Evolutionary conservation across 1,284 basidiomycete genomes (phyloP).

Genomic region (Coniferiporia weirii): DNA sequence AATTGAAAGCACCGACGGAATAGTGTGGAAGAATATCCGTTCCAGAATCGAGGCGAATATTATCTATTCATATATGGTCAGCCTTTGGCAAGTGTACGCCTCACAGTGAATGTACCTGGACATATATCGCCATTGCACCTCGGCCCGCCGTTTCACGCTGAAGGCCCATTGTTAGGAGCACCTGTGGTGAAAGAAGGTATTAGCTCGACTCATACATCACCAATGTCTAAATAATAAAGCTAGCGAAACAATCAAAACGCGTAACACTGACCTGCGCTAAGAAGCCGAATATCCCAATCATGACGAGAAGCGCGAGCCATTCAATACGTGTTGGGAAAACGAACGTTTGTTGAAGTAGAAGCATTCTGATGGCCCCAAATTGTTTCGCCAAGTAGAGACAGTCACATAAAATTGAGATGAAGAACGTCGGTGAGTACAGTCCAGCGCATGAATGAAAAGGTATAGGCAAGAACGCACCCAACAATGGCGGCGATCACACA

Average conservation of each 20-base stretch:
- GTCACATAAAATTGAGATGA: background rate
- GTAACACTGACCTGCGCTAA: constrained; percentile 27
- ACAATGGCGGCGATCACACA: constrained; percentile 52
- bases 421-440: background rate
- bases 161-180: constrained; percentile 56
- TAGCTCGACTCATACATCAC: background rate
- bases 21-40: constrained; percentile 52
- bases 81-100: background rate
- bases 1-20: constrained; percentile 48
- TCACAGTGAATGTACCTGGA: constrained; percentile 36
- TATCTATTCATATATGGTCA: constrained; percentile 34
- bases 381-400: background rate
- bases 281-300: constrained; percentile 32
- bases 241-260: no score
- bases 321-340: constrained; percentile 29
- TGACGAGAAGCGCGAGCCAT: constrained; percentile 22
- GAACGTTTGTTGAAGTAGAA: constrained; percentile 20
- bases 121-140: constrained; percentile 57
- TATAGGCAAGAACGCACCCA: constrained; percentile 32
- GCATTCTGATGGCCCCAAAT: constrained; percentile 15
- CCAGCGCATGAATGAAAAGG: constrained; percentile 11
- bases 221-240: background rate
- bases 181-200: constrained; percentile 25
- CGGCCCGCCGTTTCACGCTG: constrained; percentile 61
- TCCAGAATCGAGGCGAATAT: constrained; percentile 58